These are phyloP conservation scores for Camellia japonica DNA, from an alignment of 148 eudicot species.

Conservation along the genomic window DNA sequence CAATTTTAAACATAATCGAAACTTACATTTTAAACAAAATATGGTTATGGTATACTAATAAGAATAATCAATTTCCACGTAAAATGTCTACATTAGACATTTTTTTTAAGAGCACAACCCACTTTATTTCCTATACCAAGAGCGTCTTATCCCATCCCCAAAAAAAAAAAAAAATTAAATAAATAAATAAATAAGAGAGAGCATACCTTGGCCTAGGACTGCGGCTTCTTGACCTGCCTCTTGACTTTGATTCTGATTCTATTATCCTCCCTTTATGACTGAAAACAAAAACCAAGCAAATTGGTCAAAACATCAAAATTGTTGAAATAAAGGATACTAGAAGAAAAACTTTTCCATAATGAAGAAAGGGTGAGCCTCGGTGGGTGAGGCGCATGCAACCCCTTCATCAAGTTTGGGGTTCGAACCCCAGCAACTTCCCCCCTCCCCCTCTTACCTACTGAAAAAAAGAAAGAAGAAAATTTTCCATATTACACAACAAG, in stretches of 20 bases:
- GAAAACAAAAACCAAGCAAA: constrained; percentile 25
- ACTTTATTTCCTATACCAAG: neutral
- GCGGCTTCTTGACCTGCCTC: constrained; percentile 55
- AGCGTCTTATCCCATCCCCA: neutral
- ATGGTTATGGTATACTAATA: neutral
- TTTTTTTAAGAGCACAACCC: no score
- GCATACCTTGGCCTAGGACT: constrained; percentile 75
- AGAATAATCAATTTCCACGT: neutral
- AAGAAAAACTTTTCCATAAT: neutral
- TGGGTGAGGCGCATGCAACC: neutral
- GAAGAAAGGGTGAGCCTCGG: neutral
- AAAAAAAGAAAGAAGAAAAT: neutral
- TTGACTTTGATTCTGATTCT: constrained; percentile 38
- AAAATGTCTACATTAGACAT: no score
- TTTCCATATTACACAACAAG: neutral
- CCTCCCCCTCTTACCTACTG: constrained; percentile 9
- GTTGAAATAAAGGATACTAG: neutral
- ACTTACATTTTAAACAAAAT: neutral
- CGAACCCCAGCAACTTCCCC: neutral
- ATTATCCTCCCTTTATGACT: constrained; percentile 54
- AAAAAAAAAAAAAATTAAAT: neutral
- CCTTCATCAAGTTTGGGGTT: neutral
- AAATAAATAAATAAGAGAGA: neutral
- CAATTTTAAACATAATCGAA: neutral
- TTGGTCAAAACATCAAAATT: constrained; percentile 9